Evolutionary conservation across 2,329 filamentous ascomycete species (phyloP), one percentile per base, ranked within the genome.

Genomic region (Talaromyces sp.): DNA sequence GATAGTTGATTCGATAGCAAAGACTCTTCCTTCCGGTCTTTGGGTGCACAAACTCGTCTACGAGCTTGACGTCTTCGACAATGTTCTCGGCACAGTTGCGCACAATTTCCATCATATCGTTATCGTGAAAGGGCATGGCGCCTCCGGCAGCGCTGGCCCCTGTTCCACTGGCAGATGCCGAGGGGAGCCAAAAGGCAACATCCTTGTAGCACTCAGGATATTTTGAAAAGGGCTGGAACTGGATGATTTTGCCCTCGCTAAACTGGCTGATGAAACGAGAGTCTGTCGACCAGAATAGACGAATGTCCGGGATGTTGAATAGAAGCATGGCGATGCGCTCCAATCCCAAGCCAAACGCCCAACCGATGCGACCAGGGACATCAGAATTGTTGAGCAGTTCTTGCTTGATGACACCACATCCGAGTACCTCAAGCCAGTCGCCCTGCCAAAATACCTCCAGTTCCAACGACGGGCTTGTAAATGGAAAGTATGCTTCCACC

Each of bases 401-500:
- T 73, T 99, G 94, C 73, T 91, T 86, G 48, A 94, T 88, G 38
- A 99, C 86, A 38, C 94, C 94, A 68, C 88, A 95, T n/a, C 94
- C 94, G 1, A 99, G 83, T 4, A 97, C 87, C 77, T 99, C 94
- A 35, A 99, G 86, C 94, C 94, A 99, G 72, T 95, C 90, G 31
- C 90, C 92, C 66, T 89, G 88, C 84, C 93, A 97, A 80, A 90
- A 92, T 10, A 99, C 91, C 72, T 99, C 94, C 26, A 99, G 83
- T 74, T 99, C 94, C 90, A 91, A 99, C 7, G 89, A 94, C 0
- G 94, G 94, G 61, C 88, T 92, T 0, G 94, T 99, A 73, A 97
- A 97, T 43, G 94, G 94, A 77, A 99, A 99, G 76, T 94, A 97
- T 1, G 94, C 92, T 74, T 97, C 93, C 8, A 97, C 88, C 94